Base-by-base conservation (phyloP, 1,284 basidiomycete species). In the Malassezia cuniculi region DNA sequence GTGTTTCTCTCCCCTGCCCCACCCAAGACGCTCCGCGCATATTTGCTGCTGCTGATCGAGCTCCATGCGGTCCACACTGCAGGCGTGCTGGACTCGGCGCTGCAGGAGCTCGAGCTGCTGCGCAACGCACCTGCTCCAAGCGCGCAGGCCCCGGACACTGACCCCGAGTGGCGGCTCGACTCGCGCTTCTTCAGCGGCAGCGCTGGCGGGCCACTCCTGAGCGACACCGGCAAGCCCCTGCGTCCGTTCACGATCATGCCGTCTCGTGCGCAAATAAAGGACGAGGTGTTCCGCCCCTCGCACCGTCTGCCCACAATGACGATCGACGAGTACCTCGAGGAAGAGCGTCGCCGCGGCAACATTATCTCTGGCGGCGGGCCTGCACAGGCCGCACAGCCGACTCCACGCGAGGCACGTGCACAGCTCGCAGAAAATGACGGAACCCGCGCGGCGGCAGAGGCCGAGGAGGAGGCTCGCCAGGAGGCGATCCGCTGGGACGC, bases 291-390 rank as follows among this genome's bases (percentile, higher is more conserved):
- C 70, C 76, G 79, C 11, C 76, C 84, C 3, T 77, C 76, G n/a
- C 78, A 94, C 66, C 76, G 81, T 16, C 71, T 97, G 20, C 90
- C 90, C 3, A 90, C 85, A 0, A 95, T 99, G 93, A 77, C 81
- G 1, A 79, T 97, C 53, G 90, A 97, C 60, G 84, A 97, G 68
- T 95, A 90, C 62, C 75, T 97, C 16, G 79, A 82, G 52, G 79
- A 87, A 45, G 90, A 97, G 66, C 71, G 74, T 37, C 71, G 79
- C 45, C 72, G 83, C 35, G 87, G 89, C 0, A 89, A 86, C 41
- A 79, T 95, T 56, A 78, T 94, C 47, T 74, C 77, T 3, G 82
- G 81, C 21, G 83, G 84, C 69, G 85, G 33, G 31, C 40, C 6
- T 36, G 41, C 7, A 47, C 45, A 22, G 1, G 77, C 78, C 52